phyloP scores from a whole-genome alignment of 73 alveolate genomes.

The Paramecium sonneborni region DNA sequence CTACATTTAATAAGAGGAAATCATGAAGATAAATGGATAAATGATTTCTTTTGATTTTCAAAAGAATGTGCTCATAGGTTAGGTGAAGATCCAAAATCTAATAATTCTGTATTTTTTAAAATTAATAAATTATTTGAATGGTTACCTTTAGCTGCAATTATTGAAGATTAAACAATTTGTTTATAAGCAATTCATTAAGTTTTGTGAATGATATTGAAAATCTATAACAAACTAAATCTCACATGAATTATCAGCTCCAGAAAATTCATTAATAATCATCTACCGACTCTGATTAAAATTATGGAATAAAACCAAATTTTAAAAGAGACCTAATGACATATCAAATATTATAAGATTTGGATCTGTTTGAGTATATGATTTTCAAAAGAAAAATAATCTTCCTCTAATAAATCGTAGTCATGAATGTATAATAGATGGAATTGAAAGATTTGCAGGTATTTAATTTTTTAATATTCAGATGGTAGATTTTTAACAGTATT shows the following conservation, averaged over 20 bases:
- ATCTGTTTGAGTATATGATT: conserved; percentile 96
- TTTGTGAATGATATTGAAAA: conserved; percentile 86
- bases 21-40: conserved; percentile 82
- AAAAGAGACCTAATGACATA: conserved; percentile 99
- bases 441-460: conserved; percentile 96
- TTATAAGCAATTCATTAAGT: conserved; percentile 88
- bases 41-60: conserved; percentile 91
- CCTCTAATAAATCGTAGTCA: conserved; percentile 93
- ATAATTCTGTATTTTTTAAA: conserved; percentile 84
- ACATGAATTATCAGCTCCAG: conserved; percentile 88
- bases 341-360: conserved; percentile 99
- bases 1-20: conserved; percentile 90
- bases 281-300: conserved; percentile 92
- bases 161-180: conserved; percentile 88
- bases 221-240: conserved; percentile 90
- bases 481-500: conserved; percentile 97
- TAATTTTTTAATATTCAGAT: conserved; percentile 6
- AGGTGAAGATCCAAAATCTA: conserved; percentile 96
- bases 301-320: conserved; percentile 95
- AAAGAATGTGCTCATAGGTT: conserved; percentile 97
- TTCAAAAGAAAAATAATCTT: conserved; percentile 87
- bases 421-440: conserved; percentile 99
- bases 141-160: conserved; percentile 95
- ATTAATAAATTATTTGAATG: conserved; percentile 91
- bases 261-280: conserved; percentile 90